Percentiles rank a stretch among this genome's conserved stretches.
These are phyloP conservation scores for Thielaviopsis musarum DNA, from an alignment of 2,329 filamentous ascomycete species.

Conservation along the genomic window DNA sequence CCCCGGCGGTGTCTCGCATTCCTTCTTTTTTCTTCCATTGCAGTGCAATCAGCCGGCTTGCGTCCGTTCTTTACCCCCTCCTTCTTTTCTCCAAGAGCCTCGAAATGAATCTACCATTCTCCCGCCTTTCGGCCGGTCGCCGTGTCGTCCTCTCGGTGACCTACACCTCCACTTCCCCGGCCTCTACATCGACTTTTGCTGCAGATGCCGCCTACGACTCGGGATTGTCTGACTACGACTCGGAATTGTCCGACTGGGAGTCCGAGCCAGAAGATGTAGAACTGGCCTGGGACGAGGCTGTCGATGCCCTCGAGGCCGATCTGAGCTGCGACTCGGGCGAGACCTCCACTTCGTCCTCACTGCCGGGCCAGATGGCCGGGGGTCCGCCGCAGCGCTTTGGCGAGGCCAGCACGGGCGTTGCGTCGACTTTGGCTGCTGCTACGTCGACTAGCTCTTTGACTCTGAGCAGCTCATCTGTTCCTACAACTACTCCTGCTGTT, in stretches of 20 bases:
- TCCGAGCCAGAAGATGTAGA: conserved; percentile 8
- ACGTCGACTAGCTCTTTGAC: background rate
- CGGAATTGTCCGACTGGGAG: conserved; percentile 8
- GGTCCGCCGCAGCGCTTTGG: background rate
- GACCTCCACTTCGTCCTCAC: background rate
- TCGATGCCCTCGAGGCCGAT: background rate
- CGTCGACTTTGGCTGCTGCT: background rate
- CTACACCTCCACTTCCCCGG: background rate
- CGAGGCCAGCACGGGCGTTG: background rate
- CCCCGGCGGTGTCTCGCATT: background rate
- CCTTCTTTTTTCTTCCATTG: background rate
- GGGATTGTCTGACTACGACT: background rate
- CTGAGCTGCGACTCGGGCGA: conserved; percentile 4
- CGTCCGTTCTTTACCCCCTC: background rate
- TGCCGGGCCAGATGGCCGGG: background rate
- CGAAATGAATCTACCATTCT: conserved; percentile 8
- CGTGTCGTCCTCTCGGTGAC: background rate
- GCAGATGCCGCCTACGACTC: background rate
- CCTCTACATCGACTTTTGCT: background rate
- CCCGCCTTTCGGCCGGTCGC: background rate
- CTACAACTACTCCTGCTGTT: background rate
- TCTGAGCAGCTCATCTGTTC: background rate
- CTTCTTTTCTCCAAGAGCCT: background rate
- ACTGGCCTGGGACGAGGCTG: conserved; percentile 3
- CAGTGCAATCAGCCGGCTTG: background rate